Evolutionary conservation across 2,329 filamentous ascomycete genomes (phyloP), one percentile per base, ranked within the genome.

Genomic region (Trichoderma harzianum): DNA sequence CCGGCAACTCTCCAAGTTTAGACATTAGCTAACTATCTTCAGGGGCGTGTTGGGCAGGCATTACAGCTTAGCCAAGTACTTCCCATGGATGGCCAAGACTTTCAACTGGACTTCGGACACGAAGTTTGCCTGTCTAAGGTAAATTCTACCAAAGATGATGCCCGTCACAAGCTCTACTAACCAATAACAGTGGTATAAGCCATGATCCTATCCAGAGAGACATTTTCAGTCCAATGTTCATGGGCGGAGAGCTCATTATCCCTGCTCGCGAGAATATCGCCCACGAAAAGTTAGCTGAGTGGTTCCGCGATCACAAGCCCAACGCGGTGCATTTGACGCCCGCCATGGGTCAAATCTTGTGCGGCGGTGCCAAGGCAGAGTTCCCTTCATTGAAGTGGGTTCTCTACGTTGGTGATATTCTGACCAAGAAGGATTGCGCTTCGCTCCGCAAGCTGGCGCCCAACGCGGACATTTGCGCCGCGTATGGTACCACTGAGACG

Each of bases 291-390:
- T 85, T 98, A 16, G 91, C 91, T 5, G 94, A 97, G 78, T 99
- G 96, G 96, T 93, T 98, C 87, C 86, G 87, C 67, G 88, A 91
- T 67, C 88, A 92, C 78, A 83, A 87, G 70, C 89, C 92, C 3
- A 97, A 91, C 18, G 92, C 94, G 24, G 94, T 92, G 14, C 96
- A 98, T 81, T 83, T 98, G 51, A 99, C 96, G 1, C 96, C 96
- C 11, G 96, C 96, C 71, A 98, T 98, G 95, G 95, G 95, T 70
- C 93, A 98, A 77, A 96, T 98, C 73, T 84, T 98, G 2, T 91
- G 95, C n/a, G 95, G 94, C 57, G 93, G 93, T 75, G 92, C 94
- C 28, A 91, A 84, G 3, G 90, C 93, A 0, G 82, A 92, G 75
- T 97, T 98, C 77, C 92, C 93, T 1, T 86, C 87, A 14, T 85